Base-by-base conservation (phyloP, 345 rosid genomes). In the Corchorus capsularis region DNA sequence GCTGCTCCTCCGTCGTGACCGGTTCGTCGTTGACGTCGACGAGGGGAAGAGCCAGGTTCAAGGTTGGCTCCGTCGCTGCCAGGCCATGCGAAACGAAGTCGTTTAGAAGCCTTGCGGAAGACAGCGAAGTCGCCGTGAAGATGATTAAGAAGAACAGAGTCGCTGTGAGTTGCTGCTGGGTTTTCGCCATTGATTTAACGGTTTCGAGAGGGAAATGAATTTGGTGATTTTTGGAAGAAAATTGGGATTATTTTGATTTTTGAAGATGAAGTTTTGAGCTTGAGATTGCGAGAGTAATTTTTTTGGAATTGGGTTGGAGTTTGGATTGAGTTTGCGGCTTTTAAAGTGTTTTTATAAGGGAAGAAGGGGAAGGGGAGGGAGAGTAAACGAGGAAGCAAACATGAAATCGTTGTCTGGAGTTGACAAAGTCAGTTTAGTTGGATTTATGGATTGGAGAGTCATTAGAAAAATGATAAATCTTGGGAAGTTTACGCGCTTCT, bases 41-140 rank as follows among this genome's bases (percentile, higher is more conserved):
- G 49, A 37, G 6, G 53, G 76, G 76, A 20, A 74, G 61, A 6
- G 50, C 70, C 35, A 74, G 77, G 61, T 73, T 50, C 46, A 73
- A 27, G 59, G 68, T 46, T 15, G 77, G 43, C 45, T 62, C 70
- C 1, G 59, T 7, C 0, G 50, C 70, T 12, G 70, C 13, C 50
- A 5, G 70, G 76, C 43, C 74, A 43, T 39, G 15, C 3, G 62
- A 55, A 7, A 8, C 39, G 5, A 41, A 39, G 65, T 20, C 53
- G 5, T 57, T 56, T 9, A 71, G 35, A 39, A 39, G 64, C 52
- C 75, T 55, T 37, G 75, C 75, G 14, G 64, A 71, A 37, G 75
- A 71, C 47, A 20, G 20, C 0, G 53, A 71, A 6, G 22, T 4
- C 34, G 63, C 12, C 45, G 35, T 13, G 53, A 56, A 71, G 20